Evolutionary conservation across 2,329 filamentous ascomycete genomes (phyloP), one percentile per base, ranked within the genome.

Genomic region (Neoarthrinium moseri): DNA sequence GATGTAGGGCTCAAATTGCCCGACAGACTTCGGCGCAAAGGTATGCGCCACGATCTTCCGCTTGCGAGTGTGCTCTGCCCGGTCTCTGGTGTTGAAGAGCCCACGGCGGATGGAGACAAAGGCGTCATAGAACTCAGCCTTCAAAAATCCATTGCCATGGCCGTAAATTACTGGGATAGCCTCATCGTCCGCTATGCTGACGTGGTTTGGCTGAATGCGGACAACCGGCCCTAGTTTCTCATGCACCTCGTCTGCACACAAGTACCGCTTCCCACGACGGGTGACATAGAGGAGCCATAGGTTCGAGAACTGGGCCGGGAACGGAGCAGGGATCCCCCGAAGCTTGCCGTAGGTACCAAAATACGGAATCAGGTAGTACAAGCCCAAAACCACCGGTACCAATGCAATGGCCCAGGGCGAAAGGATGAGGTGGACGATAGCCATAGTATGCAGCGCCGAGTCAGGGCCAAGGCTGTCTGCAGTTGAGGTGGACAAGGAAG

Each of bases 1-100:
- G 55, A 96, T 92, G 66, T 92, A 95, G 42, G 90, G 87, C 71
- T 96, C 91, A 61, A 95, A 95, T 63, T 95, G 84, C 48, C 78
- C 77, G 44, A 96, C 78, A 8, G 82, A 88, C 69, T 92, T 95
- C 50, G 85, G 77, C 12, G 84, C 88, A 69, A 96, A 96, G 24
- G 89, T 94, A 65, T 95, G 89, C 2, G 88, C 84, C 38, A 96
- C 81, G 3, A 89, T 85, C 77, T 95, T 96, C 58, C 91, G 82
- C 77, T 96, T 96, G 52, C 91, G 83, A 0, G 86, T 85, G 65
- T 96, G 91, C 60, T 96, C 89, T 1, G 74, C 74, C 39, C 91
- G 80, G 68, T 91, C 83, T 24, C 91, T 78, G 0, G 91, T 95
- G 67, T 95, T 96, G 81, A 96, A 96, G 11, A 96, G 75, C 17